phyloP scores from a whole-genome alignment of 768 basidiomycete genomes.

The Mycena venus region DNA sequence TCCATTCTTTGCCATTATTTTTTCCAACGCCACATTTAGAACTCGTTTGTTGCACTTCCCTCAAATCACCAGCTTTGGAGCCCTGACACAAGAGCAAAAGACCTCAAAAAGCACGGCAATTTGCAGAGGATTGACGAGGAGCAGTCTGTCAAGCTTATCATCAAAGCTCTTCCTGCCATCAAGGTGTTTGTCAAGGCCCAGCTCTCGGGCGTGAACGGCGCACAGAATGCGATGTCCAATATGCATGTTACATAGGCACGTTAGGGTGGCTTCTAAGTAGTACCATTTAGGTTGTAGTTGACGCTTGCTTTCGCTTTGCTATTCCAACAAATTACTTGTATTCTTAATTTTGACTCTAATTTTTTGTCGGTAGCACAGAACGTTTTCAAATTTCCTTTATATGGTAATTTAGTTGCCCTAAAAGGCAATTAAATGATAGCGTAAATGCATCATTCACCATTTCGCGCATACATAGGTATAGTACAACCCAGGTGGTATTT shows the following conservation, averaged over 20 bases:
- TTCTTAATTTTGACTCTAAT: neutral
- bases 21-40: slow-evolving; percentile 55
- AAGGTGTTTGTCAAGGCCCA: slow-evolving; percentile 62
- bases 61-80: slow-evolving; percentile 67
- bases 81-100: slow-evolving; percentile 55
- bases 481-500: neutral
- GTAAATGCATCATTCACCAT: too few relatives aligned
- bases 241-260: slow-evolving; percentile 19
- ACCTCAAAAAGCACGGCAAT: slow-evolving; percentile 74
- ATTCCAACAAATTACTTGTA: neutral
- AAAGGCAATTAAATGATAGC: too few relatives aligned
- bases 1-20: neutral
- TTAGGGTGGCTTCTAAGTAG: too few relatives aligned
- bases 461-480: neutral
- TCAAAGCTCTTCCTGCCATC: slow-evolving; percentile 74
- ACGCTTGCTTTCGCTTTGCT: neutral
- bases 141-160: slow-evolving; percentile 83
- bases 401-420: too few relatives aligned
- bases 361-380: neutral
- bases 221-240: slow-evolving; percentile 15
- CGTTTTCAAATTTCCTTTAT: too few relatives aligned
- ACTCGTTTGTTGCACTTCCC: slow-evolving; percentile 81
- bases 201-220: neutral
- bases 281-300: neutral
- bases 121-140: slow-evolving; percentile 74